A percentile compares a stretch with the other conserved stretches of the same genome.
Conservation (phyloP, 495 filamentous ascomycete genomes). For the Eremomyces bilateralis region DNA sequence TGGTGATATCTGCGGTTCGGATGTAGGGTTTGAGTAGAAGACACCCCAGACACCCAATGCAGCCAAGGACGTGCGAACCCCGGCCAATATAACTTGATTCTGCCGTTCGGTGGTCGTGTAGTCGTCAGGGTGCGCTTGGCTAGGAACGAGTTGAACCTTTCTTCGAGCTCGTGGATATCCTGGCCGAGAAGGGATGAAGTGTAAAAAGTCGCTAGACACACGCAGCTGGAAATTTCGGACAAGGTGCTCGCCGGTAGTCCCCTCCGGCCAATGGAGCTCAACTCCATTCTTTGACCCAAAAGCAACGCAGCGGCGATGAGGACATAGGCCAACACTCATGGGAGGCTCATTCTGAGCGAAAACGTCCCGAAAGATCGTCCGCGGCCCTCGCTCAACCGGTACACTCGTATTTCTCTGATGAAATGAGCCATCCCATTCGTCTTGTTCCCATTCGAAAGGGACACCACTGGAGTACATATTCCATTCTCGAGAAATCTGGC, state of each 20-base stretch:
- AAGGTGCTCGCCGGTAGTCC: constrained; percentile 32
- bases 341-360: constrained; percentile 46
- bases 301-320: constrained; percentile 42
- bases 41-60: too few relatives aligned
- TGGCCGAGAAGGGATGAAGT: constrained; percentile 37
- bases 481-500: constrained; percentile 11
- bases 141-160: too few relatives aligned
- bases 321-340: constrained; percentile 45
- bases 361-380: constrained; percentile 32
- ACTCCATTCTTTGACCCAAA: constrained; percentile 49
- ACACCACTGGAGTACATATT: constrained; percentile 2
- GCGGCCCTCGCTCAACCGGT: constrained; percentile 11
- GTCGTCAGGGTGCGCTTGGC: too few relatives aligned
- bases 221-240: constrained; percentile 46
- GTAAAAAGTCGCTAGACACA: constrained; percentile 40
- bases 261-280: constrained; percentile 53
- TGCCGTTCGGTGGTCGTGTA: too few relatives aligned
- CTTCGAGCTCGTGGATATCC: too few relatives aligned
- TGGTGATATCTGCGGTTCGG: too few relatives aligned
- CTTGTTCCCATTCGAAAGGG: not conserved
- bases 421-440: not conserved
- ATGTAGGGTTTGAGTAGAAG: too few relatives aligned
- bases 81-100: too few relatives aligned
- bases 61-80: too few relatives aligned
- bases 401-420: not conserved